A percentile compares a stretch with the other conserved stretches of the same genome.
phyloP scores from a whole-genome alignment of 2,329 filamentous ascomycete genomes.

The Penicillium sp. region DNA sequence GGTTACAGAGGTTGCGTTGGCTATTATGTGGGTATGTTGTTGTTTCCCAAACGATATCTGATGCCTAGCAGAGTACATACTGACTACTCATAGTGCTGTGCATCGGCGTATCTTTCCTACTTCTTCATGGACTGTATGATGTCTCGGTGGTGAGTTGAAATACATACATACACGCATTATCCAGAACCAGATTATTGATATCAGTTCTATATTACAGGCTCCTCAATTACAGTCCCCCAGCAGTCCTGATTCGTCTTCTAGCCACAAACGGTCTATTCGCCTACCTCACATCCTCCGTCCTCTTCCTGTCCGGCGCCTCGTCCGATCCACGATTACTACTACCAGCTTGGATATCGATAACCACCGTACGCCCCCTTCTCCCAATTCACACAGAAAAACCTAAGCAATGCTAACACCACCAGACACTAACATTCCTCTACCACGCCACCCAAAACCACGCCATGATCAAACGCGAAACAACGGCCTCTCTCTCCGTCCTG shows the following conservation, averaged over 20 bases:
- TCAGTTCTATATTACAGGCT: constrained; percentile 60
- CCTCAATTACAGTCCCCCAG: constrained; percentile 73
- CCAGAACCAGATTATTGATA: neutral
- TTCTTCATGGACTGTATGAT: constrained; percentile 82
- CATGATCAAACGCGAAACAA: constrained; percentile 74
- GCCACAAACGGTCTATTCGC: constrained; percentile 71
- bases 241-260: constrained; percentile 73
- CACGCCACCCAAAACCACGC: constrained; percentile 74
- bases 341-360: constrained; percentile 74
- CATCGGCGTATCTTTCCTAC: constrained; percentile 73
- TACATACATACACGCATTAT: neutral
- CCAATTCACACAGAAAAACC: neutral
- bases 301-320: constrained; percentile 66
- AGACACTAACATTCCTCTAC: constrained; percentile 71
- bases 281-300: constrained; percentile 68
- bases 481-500: constrained; percentile 72
- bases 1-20: constrained; percentile 66
- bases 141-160: constrained; percentile 64
- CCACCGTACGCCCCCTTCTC: constrained; percentile 53
- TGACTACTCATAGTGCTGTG: constrained; percentile 56
- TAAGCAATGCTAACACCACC: neutral
- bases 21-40: constrained; percentile 66
- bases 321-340: constrained; percentile 67
- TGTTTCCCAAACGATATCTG: neutral
- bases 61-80: neutral